Evolutionary conservation across 805 yeast species (phyloP).

Genomic region (Starmerella apis): DNA sequence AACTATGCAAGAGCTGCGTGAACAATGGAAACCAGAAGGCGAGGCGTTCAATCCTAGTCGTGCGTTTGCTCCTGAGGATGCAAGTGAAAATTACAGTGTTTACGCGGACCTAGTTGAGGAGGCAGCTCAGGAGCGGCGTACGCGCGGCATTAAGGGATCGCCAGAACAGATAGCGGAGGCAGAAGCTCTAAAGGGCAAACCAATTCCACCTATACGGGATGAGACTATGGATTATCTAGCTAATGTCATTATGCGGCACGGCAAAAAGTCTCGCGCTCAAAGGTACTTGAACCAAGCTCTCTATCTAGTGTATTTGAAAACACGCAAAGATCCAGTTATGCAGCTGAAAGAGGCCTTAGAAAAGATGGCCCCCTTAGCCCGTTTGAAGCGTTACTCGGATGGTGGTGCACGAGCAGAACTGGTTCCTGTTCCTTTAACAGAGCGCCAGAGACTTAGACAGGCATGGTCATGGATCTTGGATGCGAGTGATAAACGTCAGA

Average conservation of each 20-base stretch:
- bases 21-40: constrained; percentile 34
- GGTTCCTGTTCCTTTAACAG: constrained; percentile 73
- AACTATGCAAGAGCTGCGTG: constrained; percentile 34
- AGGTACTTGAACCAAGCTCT: constrained; percentile 64
- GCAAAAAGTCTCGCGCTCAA: constrained; percentile 73
- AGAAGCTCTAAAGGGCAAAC: constrained; percentile 39
- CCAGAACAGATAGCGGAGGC: constrained; percentile 53
- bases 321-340: constrained; percentile 69
- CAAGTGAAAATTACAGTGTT: constrained; percentile 30
- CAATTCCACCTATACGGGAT: constrained; percentile 54
- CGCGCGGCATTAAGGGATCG: constrained; percentile 28
- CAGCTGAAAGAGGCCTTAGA: constrained; percentile 67
- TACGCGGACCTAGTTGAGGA: constrained; percentile 24
- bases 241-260: constrained; percentile 85
- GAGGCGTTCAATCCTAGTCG: constrained; percentile 33
- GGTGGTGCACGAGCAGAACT: constrained; percentile 75
- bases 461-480: constrained; percentile 89
- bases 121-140: constrained; percentile 25
- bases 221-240: constrained; percentile 68
- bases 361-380: constrained; percentile 72
- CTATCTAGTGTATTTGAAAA: constrained; percentile 61
- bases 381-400: constrained; percentile 63
- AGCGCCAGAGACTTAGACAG: constrained; percentile 71
- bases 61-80: constrained; percentile 37
- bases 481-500: constrained; percentile 66